These are phyloP conservation scores for Paulownia fortunei DNA, from an alignment of 257 asterid genomes.

Conservation along the genomic window DNA sequence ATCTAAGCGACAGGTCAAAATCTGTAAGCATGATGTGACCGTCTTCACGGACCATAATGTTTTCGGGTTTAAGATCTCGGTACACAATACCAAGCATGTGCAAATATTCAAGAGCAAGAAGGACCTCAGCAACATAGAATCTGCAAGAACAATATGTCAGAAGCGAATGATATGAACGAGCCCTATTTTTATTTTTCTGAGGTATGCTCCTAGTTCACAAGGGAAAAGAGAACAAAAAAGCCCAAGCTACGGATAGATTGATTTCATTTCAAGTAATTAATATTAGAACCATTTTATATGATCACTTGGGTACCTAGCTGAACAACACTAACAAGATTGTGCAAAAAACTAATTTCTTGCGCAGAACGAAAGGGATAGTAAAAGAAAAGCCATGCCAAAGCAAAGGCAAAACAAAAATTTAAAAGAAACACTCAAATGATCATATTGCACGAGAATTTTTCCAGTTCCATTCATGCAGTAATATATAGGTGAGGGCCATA, in stretches of 20 bases:
- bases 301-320: background rate
- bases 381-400: background rate
- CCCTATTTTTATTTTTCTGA: background rate
- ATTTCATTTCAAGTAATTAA: conserved; percentile 3
- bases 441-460: too few relatives aligned
- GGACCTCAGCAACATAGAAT: conserved; percentile 79
- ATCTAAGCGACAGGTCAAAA: conserved; percentile 75
- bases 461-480: too few relatives aligned
- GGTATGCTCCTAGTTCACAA: background rate
- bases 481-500: background rate
- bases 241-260: background rate
- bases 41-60: conserved; percentile 72
- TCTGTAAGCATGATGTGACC: conserved; percentile 90
- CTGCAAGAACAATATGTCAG: conserved; percentile 43
- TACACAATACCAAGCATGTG: conserved; percentile 85
- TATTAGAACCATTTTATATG: background rate
- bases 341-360: background rate
- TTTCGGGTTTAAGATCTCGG: conserved; percentile 80
- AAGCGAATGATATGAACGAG: background rate
- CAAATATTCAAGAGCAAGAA: conserved; percentile 74
- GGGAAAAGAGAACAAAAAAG: background rate
- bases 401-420: too few relatives aligned
- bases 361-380: background rate
- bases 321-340: background rate
- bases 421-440: too few relatives aligned